phyloP scores from a whole-genome alignment of 108 stramenopile genomes.

The Skeletonema menzelii region DNA sequence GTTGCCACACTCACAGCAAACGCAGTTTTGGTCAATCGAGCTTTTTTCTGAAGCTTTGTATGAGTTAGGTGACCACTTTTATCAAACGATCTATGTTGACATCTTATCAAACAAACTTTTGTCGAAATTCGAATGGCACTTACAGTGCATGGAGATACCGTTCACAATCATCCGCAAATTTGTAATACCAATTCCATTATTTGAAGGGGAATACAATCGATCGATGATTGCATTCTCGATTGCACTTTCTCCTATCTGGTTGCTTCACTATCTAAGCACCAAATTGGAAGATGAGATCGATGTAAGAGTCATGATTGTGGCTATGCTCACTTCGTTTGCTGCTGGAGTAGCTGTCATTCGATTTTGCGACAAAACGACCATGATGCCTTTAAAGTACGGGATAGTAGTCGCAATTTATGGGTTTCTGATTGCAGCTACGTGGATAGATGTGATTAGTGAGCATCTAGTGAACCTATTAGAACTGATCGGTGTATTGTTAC shows the following conservation, averaged over 20 bases:
- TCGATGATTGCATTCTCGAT: conserved; percentile 67
- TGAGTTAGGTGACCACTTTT: conserved; percentile 9
- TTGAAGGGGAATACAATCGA: conserved; percentile 75
- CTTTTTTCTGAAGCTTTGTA: conserved; percentile 1
- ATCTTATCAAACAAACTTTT: background rate
- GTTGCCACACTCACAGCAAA: background rate
- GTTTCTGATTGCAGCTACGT: conserved; percentile 83
- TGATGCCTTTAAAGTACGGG: conserved; percentile 54
- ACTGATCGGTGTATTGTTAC: conserved; percentile 75
- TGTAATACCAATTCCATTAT: conserved; percentile 68
- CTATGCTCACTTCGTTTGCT: conserved; percentile 11
- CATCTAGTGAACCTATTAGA: conserved; percentile 76
- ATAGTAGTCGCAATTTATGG: conserved; percentile 76
- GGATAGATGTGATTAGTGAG: conserved; percentile 92
- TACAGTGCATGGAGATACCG: conserved; percentile 5
- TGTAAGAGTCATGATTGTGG: conserved; percentile 17
- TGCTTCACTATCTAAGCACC: conserved; percentile 52
- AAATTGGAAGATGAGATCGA: conserved; percentile 48
- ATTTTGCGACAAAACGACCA: conserved; percentile 50
- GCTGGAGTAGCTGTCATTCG: conserved; percentile 47
- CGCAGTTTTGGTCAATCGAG: background rate
- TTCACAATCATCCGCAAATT: conserved; percentile 22
- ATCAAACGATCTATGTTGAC: conserved; percentile 1
- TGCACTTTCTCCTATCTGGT: conserved; percentile 67
- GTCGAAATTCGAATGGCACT: background rate